Conservation (phyloP, 768 basidiomycete genomes). For the Lactifluus volemus region DNA sequence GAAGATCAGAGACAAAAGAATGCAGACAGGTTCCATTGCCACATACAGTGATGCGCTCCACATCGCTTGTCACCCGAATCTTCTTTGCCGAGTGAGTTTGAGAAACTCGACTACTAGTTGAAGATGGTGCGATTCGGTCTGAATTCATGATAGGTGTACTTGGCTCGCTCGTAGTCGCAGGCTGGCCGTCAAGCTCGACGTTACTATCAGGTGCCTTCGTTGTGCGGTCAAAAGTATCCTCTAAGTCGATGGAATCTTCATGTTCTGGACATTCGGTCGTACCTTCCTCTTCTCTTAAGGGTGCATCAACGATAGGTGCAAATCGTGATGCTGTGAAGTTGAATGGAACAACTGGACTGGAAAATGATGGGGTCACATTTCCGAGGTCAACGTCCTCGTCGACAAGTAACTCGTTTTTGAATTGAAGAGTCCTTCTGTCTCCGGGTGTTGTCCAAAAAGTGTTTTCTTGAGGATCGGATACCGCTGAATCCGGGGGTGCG, state of each 20-base stretch:
- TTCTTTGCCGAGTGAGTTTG: constrained; percentile 24
- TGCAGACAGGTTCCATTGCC: not conserved
- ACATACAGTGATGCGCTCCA: constrained; percentile 58
- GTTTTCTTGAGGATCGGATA: constrained; percentile 38
- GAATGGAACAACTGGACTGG: constrained; percentile 32
- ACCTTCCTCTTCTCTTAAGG: not conserved
- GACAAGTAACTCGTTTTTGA: constrained; percentile 51
- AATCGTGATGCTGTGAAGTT: not conserved
- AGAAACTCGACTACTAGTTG: constrained; percentile 20
- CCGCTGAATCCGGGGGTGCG: constrained; percentile 14
- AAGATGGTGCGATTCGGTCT: not conserved
- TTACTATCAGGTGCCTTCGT: not conserved
- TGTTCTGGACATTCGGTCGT: not conserved
- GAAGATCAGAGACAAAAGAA: not conserved
- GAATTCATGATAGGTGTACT: not conserved
- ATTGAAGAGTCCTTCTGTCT: constrained; percentile 50
- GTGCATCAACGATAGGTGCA: not conserved
- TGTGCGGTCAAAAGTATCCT: constrained; percentile 13
- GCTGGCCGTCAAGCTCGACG: not conserved
- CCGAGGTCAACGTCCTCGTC: constrained; percentile 55
- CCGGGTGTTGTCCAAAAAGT: constrained; percentile 57
- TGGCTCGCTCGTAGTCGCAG: not conserved
- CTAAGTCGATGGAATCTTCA: constrained; percentile 4
- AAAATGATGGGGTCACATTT: constrained; percentile 33
- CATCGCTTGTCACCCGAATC: constrained; percentile 48